Base-by-base conservation (phyloP, 768 basidiomycete species). In the Boletus tylopilopsis region DNA sequence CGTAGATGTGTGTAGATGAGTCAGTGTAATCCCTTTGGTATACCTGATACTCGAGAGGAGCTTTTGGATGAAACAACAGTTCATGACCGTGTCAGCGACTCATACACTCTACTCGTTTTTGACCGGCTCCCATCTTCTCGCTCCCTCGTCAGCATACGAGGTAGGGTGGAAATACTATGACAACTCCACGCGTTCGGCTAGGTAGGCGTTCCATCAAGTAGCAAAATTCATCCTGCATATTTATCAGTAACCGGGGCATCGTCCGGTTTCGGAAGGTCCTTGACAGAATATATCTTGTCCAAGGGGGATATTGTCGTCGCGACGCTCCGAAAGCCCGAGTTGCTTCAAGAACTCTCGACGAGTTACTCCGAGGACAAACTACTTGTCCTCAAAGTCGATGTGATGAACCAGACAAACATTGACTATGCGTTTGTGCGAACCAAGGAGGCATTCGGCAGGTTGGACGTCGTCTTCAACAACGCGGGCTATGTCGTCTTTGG, bases 241-340 rank as follows among this genome's bases (percentile, higher is more conserved):
- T n/a, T n/a, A n/a, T n/a, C 44, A 53, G 51, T 48, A 38, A 45
- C 70, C 15, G 72, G 72, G 21, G 57, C 69, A 2, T 69, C 68
- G 6, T 60, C 69, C 6, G 71, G 73, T 10, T 66, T 76, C 42
- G 73, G 73, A 6, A 66, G 56, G 15, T 30, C 53, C 21, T 56
- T 68, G 49, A 60, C 61, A 13, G 63, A 71, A 43, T 40, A 45
- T n/a, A 64, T 61, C 32, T 67, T 76, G 18, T 40, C 35, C 3
- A 56, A 62, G 9, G 73, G 73, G 7, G 71, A 72, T 49, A 66
- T 55, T 8, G 73, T 64, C 37, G 65, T 72, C 41, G 73, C 76
- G 5, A 73, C 75, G 11, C 60, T 73, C 13, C 72, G 76, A 37
- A 69, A 57, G 23, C 73, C 74, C 2, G 58, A 51, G 8, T 59